A percentile compares a stretch with the other conserved stretches of the same genome.
These are phyloP conservation scores for Hyphodiscus sp. DNA, from an alignment of 2,329 filamentous ascomycete genomes.

Conservation along the genomic window DNA sequence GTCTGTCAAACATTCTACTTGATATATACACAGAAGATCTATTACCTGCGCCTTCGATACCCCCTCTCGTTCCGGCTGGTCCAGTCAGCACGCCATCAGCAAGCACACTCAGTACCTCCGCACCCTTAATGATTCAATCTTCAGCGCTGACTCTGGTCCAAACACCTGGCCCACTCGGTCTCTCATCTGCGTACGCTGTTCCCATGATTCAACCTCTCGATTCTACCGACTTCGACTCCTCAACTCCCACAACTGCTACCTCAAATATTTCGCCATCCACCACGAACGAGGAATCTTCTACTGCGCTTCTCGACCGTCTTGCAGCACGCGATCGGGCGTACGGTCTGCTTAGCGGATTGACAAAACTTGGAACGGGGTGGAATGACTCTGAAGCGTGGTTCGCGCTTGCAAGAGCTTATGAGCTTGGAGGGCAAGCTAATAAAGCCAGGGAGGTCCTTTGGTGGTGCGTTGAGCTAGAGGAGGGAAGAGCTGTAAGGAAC, in stretches of 20 bases:
- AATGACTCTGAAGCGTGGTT: conserved; percentile 93
- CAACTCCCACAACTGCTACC: conserved; percentile 4
- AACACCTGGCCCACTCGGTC: conserved; percentile 25
- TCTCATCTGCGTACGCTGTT: conserved; percentile 20
- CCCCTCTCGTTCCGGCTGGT: conserved; percentile 25
- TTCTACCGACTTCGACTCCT: conserved; percentile 2
- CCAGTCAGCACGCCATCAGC: conserved; percentile 20
- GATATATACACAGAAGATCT: conserved; percentile 73
- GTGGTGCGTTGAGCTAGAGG: conserved; percentile 97
- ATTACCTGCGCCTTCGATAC: conserved; percentile 47
- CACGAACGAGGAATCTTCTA: conserved; percentile 17
- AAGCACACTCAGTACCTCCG: conserved; percentile 18
- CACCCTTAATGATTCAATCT: conserved; percentile 14
- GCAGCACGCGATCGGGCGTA: conserved; percentile 86
- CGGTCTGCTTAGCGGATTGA: conserved; percentile 72
- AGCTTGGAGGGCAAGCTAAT: conserved; percentile 76
- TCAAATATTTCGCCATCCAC: conserved; percentile 1
- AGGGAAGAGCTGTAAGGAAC: conserved; percentile 68
- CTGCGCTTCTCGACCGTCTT: conserved; percentile 56
- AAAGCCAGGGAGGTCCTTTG: conserved; percentile 90
- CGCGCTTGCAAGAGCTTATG: conserved; percentile 76
- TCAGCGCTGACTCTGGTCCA: conserved; percentile 1
- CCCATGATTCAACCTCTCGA: conserved; percentile 23
- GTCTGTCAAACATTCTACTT: conserved; percentile 76
- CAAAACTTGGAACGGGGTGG: conserved; percentile 82